Conservation (phyloP, 1,284 basidiomycete species). For the Sanghuangporus sanghuang region DNA sequence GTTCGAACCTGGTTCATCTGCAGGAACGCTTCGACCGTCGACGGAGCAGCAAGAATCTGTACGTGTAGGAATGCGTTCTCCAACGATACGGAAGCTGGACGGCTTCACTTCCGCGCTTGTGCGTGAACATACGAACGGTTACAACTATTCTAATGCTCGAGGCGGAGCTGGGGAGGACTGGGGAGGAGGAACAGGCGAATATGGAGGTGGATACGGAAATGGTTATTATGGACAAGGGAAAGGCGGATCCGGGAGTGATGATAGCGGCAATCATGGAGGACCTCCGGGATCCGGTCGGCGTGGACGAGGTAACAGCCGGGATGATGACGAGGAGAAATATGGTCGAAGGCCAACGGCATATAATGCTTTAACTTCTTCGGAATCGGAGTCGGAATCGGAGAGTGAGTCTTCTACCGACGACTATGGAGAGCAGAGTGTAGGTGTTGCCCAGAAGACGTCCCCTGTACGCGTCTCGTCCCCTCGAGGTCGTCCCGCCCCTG, state of each 20-base stretch:
- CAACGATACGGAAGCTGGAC: neutral
- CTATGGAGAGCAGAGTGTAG: constrained; percentile 4
- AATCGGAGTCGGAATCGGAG: constrained; percentile 16
- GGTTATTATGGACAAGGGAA: neutral
- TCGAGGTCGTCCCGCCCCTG: constrained; percentile 16
- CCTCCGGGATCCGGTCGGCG: neutral
- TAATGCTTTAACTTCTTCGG: constrained; percentile 3
- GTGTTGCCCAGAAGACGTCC: constrained; percentile 11
- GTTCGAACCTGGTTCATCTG: constrained; percentile 16
- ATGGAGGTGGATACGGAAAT: neutral
- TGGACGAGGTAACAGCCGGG: constrained; percentile 4
- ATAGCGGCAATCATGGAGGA: neutral
- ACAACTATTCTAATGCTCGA: constrained; percentile 5
- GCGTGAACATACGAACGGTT: constrained; percentile 6
- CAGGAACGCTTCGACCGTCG: constrained; percentile 7
- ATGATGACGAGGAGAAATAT: neutral
- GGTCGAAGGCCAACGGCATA: neutral
- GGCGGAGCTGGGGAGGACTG: constrained; percentile 8
- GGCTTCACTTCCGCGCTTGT: neutral
- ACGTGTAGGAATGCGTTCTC: neutral
- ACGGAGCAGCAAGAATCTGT: neutral
- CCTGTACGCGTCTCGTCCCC: constrained; percentile 18
- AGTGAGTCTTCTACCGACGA: constrained; percentile 13
- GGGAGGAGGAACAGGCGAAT: neutral
- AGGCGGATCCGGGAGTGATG: constrained; percentile 13